Evolutionary conservation across 2,329 filamentous ascomycete species (phyloP).

Genomic region (Paramyrothecium roridum): DNA sequence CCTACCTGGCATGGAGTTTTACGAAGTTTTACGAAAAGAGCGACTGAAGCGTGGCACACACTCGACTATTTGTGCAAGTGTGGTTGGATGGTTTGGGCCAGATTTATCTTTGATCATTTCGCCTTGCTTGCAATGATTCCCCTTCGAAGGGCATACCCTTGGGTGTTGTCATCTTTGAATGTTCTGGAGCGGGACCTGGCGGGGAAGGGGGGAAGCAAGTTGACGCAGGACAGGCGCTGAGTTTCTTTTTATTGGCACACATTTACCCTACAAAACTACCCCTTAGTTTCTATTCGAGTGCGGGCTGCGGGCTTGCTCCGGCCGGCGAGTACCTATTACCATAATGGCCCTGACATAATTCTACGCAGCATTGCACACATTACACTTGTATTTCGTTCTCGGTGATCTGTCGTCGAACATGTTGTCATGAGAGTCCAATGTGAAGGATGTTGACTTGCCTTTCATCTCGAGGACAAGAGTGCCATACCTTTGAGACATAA

Average conservation of each 20-base stretch:
- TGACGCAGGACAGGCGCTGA: constrained; percentile 9
- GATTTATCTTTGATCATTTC: constrained; percentile 9
- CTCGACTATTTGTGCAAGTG: constrained; percentile 5
- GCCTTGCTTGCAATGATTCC: constrained; percentile 14
- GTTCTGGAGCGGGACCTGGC: constrained; percentile 11
- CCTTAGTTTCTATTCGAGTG: constrained; percentile 22
- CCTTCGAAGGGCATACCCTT: constrained; percentile 8
- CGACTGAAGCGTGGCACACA: constrained; percentile 1
- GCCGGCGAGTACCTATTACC: constrained; percentile 16
- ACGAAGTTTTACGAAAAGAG: constrained; percentile 25
- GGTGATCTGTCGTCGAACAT: too few species aligned
- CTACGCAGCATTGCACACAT: constrained; percentile 25
- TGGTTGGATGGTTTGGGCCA: constrained; percentile 6
- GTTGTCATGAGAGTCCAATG: too few species aligned
- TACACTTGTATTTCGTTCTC: too few species aligned
- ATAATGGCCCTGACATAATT: constrained; percentile 29
- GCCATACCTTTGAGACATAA: too few species aligned
- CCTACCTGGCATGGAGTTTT: constrained; percentile 20
- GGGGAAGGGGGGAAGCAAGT: constrained; percentile 12
- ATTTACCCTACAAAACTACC: constrained; percentile 10
- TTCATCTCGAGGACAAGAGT: too few species aligned
- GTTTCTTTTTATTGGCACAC: constrained; percentile 17
- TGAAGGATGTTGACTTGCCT: too few species aligned
- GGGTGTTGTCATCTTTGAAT: neutral
- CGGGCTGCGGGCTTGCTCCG: constrained; percentile 14